Base-by-base conservation (phyloP, 306 rosid genomes). In the Cyamopsis tetragonoloba region DNA sequence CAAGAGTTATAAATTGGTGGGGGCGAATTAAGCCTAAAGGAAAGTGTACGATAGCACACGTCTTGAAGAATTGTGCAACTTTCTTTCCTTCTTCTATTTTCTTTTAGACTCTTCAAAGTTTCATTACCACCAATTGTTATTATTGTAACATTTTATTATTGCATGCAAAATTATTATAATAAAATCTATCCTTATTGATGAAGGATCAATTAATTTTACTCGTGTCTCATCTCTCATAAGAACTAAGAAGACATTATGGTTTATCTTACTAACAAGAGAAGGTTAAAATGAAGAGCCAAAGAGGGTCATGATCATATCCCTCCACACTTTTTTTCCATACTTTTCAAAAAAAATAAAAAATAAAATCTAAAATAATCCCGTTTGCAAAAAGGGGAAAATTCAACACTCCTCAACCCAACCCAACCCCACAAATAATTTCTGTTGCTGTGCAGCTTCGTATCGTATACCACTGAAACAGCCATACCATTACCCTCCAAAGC, bases 361-460 rank as follows among this genome's bases (percentile, higher is more conserved):
- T 70, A 43, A 50, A 57, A 39, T 70, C 10, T 24, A 39, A 49
- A 70, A 58, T 34, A 31, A 15, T 7, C 12, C 14, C 75, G 14
- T 6, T 54, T 18, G 73, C 41, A 7, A 30, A 73, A 46, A 28
- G 44, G 46, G 3, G 1, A 63, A 7, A 63, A 4, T 30, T 12
- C 67, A n/a, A 47, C 51, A 15, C 27, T 13, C 46, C 7, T 12
- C 8, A 57, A 19, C 66, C 17, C 8, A 57, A 19, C 66, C 39
- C 43, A 68, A 58, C 74, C 78, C 72, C 65, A 75, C 62, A n/a
- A 28, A 9, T 53, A 64, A 37, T 58, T 61, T 61, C 49, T 22
- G 47, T 42, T 46, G 55, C 30, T 46, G 38, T 4, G 47, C 41
- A 64, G 39, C 67, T 72, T 63, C 62, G 68, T 68, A 28, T 63